Conservation (phyloP, 768 basidiomycete genomes). For the Pleurotus salmoneostramineus region DNA sequence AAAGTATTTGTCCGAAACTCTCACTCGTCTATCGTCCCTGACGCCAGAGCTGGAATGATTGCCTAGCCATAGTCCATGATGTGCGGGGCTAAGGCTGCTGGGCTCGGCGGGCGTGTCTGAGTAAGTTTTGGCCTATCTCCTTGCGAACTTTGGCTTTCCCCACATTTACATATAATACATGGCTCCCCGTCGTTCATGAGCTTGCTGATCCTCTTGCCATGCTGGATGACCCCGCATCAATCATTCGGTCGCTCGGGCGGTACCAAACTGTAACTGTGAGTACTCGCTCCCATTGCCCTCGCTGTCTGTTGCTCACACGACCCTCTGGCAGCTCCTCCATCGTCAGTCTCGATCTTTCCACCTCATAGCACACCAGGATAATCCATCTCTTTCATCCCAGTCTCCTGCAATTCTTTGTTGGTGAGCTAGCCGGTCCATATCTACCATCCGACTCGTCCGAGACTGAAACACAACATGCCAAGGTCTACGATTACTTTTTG, state of each 20-base stretch:
- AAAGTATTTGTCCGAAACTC: too few species aligned
- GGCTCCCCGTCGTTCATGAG: background rate
- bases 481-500: background rate
- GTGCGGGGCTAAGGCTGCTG: too few species aligned
- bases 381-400: background rate
- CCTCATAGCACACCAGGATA: background rate
- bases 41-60: too few species aligned
- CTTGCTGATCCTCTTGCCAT: background rate
- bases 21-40: too few species aligned
- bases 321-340: background rate
- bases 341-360: too few species aligned
- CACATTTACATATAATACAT: background rate
- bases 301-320: background rate
- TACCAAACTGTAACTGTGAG: background rate
- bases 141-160: too few species aligned
- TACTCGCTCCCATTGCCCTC: background rate
- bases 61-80: too few species aligned
- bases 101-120: too few species aligned
- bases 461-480: background rate
- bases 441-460: background rate
- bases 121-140: too few species aligned
- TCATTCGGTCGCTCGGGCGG: conserved; percentile 2
- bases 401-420: background rate
- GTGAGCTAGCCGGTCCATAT: background rate
- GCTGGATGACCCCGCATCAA: background rate